These are phyloP conservation scores for Parietichytrium sp. DNA, from an alignment of 108 stramenopile genomes.

Conservation along the genomic window DNA sequence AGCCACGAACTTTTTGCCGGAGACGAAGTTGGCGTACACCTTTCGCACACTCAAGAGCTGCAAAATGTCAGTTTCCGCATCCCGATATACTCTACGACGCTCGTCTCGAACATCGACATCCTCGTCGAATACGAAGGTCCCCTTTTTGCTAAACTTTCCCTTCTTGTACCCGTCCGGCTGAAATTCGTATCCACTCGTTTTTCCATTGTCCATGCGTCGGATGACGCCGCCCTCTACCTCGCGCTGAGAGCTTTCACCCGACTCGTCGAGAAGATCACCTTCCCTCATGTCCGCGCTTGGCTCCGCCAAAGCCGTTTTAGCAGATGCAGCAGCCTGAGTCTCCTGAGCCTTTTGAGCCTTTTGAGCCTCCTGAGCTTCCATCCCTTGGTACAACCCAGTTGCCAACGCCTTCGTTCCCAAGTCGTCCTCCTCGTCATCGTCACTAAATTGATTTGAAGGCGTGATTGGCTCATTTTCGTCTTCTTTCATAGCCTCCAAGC, in stretches of 20 bases:
- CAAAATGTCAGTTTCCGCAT: not conserved
- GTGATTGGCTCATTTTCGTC: not conserved
- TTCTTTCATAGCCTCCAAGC: conserved; percentile 12
- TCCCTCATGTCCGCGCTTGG: too few relatives aligned
- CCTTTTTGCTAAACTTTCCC: not conserved
- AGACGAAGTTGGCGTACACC: not conserved
- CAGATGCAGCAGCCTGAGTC: too few relatives aligned
- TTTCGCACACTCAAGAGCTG: not conserved
- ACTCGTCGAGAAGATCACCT: too few relatives aligned
- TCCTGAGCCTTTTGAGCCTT: too few relatives aligned
- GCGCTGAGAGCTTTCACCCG: too few relatives aligned
- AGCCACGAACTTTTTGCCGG: not conserved
- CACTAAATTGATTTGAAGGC: too few relatives aligned
- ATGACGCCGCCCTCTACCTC: conserved; percentile 2
- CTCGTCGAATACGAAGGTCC: not conserved
- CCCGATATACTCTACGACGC: not conserved
- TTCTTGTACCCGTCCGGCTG: not conserved
- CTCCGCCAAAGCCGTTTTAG: too few relatives aligned
- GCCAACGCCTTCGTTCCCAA: not conserved
- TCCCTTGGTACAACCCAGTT: too few relatives aligned
- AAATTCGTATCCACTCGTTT: not conserved
- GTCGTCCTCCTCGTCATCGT: not conserved
- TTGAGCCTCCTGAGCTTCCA: too few relatives aligned
- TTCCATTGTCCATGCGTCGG: not conserved
- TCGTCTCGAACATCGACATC: conserved; percentile 23